These are phyloP conservation scores for Piper betle DNA, from an alignment of 164 flowering plant species.

Conservation along the genomic window DNA sequence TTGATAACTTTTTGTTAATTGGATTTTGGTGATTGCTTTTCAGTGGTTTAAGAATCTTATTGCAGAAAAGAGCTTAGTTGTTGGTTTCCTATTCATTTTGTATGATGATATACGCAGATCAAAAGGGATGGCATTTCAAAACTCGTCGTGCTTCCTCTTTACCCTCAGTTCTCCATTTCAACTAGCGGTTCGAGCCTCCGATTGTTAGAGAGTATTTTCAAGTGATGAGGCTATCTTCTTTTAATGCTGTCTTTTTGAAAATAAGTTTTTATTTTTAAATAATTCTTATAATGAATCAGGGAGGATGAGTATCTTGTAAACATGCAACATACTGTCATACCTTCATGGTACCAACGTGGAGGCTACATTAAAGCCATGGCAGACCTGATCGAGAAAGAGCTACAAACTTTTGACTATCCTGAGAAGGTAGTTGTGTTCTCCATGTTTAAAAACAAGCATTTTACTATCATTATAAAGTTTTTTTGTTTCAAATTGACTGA, in stretches of 20 bases:
- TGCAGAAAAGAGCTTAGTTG: background rate
- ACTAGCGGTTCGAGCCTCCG: conserved; percentile 99
- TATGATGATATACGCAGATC: conserved; percentile 34
- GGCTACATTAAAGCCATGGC: conserved; percentile 96
- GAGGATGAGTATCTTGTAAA: conserved; percentile 95
- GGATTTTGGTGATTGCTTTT: background rate
- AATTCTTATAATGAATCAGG: conserved; percentile 27
- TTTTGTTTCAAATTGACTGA: background rate
- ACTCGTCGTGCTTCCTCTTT: conserved; percentile 98
- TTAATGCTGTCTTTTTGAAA: background rate
- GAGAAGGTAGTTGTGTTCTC: conserved; percentile 38
- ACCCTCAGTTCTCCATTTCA: conserved; percentile 97
- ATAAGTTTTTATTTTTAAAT: conserved; percentile 3
- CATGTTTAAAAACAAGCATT: background rate
- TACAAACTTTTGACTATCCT: conserved; percentile 49
- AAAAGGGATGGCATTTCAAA: conserved; percentile 76
- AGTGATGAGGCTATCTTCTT: conserved; percentile 27
- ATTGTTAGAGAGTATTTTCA: conserved; percentile 80
- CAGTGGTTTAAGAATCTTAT: background rate
- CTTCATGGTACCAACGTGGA: conserved; percentile 99
- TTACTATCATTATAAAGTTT: too few relatives aligned
- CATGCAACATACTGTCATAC: conserved; percentile 98
- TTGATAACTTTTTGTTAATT: background rate
- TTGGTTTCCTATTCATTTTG: background rate
- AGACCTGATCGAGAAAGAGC: conserved; percentile 69